A percentile compares a stretch with the other conserved stretches of the same genome.
Evolutionary conservation across 768 basidiomycete species (phyloP).

Genomic region (Hygrocybe coccinea): DNA sequence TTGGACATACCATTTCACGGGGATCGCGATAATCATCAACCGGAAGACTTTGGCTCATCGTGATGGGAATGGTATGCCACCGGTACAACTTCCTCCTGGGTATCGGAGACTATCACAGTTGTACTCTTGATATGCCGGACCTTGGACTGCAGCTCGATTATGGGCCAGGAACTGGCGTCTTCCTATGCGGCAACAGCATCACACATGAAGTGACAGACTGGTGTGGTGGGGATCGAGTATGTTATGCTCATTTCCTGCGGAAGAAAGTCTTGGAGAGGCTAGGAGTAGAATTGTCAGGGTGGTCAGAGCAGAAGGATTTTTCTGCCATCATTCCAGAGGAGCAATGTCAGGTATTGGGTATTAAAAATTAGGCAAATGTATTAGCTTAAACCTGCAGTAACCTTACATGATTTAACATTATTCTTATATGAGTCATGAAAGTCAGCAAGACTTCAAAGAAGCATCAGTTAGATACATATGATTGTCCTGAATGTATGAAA

Average conservation of each 20-base stretch:
- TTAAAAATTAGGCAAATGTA: too few relatives aligned
- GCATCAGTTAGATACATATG: too few relatives aligned
- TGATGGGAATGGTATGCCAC: neutral
- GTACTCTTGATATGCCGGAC: neutral
- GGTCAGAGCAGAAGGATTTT: neutral
- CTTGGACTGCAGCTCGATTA: neutral
- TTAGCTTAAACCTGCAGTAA: too few relatives aligned
- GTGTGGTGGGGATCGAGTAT: constrained; percentile 3
- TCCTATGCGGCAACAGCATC: constrained; percentile 2
- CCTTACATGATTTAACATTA: too few relatives aligned
- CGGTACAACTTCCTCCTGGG: neutral
- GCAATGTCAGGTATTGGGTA: too few relatives aligned
- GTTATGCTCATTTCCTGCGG: constrained; percentile 4
- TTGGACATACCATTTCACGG: neutral
- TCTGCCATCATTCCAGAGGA: too few relatives aligned
- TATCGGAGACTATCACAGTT: neutral
- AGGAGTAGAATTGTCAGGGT: neutral
- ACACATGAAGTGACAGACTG: constrained; percentile 2
- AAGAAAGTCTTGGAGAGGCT: neutral
- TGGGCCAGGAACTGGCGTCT: neutral
- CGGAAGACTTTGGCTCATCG: neutral
- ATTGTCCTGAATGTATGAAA: too few relatives aligned
- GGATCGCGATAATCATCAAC: neutral
- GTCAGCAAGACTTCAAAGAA: too few relatives aligned
- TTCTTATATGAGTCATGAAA: too few relatives aligned